Base-by-base conservation (phyloP, 768 basidiomycete species). In the Suillus weaverae region DNA sequence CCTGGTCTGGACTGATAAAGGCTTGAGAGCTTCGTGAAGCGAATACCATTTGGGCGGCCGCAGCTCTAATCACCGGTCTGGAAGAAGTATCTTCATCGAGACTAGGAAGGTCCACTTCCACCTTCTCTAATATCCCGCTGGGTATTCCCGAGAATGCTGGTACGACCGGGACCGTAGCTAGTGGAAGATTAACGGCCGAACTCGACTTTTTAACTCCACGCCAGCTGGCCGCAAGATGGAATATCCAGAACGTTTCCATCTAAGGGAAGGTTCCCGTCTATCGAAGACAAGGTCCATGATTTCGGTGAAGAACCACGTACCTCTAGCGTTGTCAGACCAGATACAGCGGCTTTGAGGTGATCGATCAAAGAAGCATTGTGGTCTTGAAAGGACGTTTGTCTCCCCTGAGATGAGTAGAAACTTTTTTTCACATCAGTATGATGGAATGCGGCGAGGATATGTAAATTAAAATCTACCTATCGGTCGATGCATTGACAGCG, bases 201-300 rank as follows among this genome's bases (percentile, higher is more conserved):
- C 67, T 60, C 20, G 72, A 57, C 32, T 70, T 74, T 14, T 63
- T 54, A 62, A 76, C 76, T 61, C 77, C 77, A 60, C 72, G 78
- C 90, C 90, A 92, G 69, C 86, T 88, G 26, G 83, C 81, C 3
- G 92, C 91, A 16, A 94, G 84, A 74, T 94, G 92, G 70, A 88
- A 86, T 56, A 94, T 76, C 77, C 92, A 92, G 73, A 90, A 91
- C 0, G 90, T 92, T 73, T 93, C 91, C 92, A 94, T 94, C 92
- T 94, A 64, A 41, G 38, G 20, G 35, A 32, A 62, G 2, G 20
- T n/a, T 18, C 46, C 5, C 16, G 67, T 43, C 71, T 66, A 51
- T 26, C 14, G 26, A 30, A 13, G 22, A 39, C 20, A 60, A 33
- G 6, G 33, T 20, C 20, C 32, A 44, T 43, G 41, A 41, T 18